phyloP scores from a whole-genome alignment of 495 filamentous ascomycete genomes.

The Sphaerosporella brunnea region DNA sequence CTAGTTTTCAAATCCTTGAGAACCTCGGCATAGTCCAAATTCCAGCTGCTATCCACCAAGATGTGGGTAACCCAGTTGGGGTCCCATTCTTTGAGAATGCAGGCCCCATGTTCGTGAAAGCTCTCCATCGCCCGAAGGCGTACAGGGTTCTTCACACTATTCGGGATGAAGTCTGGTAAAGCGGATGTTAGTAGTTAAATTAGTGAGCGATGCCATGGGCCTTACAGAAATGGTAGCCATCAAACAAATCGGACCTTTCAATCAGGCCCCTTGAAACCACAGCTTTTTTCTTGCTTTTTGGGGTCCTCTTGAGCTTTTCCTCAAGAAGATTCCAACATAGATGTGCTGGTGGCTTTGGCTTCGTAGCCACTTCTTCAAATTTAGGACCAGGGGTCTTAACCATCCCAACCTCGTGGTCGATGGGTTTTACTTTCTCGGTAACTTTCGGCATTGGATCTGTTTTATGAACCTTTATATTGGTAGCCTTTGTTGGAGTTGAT shows the following conservation, averaged over 20 bases:
- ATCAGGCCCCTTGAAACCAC: neutral
- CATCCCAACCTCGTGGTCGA: too few relatives aligned
- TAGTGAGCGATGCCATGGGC: neutral
- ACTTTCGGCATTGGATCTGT: too few relatives aligned
- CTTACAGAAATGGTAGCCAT: neutral
- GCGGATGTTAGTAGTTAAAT: neutral
- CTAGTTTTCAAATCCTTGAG: conserved; percentile 38
- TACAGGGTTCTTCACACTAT: conserved; percentile 48
- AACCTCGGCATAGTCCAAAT: conserved; percentile 47
- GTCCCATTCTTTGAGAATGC: conserved; percentile 35
- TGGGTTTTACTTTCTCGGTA: too few relatives aligned
- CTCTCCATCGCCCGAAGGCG: conserved; percentile 55
- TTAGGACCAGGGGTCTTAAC: too few relatives aligned
- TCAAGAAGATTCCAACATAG: neutral
- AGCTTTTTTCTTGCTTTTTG: neutral
- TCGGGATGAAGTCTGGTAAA: conserved; percentile 53
- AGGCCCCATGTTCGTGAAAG: conserved; percentile 57
- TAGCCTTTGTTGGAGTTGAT: too few relatives aligned
- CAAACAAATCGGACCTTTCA: neutral
- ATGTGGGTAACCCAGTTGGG: conserved; percentile 48
- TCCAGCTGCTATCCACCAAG: conserved; percentile 63
- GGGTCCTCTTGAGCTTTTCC: neutral
- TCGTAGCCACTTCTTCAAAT: neutral
- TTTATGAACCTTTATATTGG: too few relatives aligned
- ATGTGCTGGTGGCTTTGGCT: neutral